phyloP scores from a whole-genome alignment of 2,329 filamentous ascomycete genomes.

The Hypoxylon rubiginosum region DNA sequence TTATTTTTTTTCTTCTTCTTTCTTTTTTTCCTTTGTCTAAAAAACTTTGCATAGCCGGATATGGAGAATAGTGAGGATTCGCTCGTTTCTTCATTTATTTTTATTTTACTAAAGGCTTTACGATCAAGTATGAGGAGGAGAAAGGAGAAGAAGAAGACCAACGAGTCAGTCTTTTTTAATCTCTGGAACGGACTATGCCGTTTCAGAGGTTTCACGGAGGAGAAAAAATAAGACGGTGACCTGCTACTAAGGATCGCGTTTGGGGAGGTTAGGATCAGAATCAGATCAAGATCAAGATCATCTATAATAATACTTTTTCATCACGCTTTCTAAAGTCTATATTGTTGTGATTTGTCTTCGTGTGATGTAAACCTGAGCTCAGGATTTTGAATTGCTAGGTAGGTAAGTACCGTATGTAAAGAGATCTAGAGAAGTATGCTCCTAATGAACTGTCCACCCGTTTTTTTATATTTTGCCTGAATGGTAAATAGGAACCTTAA shows the following conservation, averaged over 20 bases:
- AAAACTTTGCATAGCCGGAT: not conserved
- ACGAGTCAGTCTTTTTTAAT: not conserved
- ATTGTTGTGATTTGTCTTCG: not conserved
- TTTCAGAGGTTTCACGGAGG: no score
- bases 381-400: not conserved
- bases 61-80: not conserved
- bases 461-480: not conserved
- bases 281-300: slow-evolving; percentile 10
- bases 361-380: not conserved
- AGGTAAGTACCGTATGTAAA: not conserved
- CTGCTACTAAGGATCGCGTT: not conserved
- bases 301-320: slow-evolving; percentile 35
- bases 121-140: not conserved
- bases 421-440: not conserved
- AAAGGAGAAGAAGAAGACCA: not conserved
- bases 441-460: not conserved
- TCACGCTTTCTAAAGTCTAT: slow-evolving; percentile 11
- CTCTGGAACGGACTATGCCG: no score
- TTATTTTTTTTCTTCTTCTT: no score
- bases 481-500: not conserved
- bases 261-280: slow-evolving; percentile 3
- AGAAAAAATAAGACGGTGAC: not conserved
- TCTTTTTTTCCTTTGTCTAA: not conserved
- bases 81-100: not conserved
- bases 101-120: not conserved